These are phyloP conservation scores for Chrysosporium keratinophilum DNA, from an alignment of 2,329 filamentous ascomycete genomes.

Conservation along the genomic window DNA sequence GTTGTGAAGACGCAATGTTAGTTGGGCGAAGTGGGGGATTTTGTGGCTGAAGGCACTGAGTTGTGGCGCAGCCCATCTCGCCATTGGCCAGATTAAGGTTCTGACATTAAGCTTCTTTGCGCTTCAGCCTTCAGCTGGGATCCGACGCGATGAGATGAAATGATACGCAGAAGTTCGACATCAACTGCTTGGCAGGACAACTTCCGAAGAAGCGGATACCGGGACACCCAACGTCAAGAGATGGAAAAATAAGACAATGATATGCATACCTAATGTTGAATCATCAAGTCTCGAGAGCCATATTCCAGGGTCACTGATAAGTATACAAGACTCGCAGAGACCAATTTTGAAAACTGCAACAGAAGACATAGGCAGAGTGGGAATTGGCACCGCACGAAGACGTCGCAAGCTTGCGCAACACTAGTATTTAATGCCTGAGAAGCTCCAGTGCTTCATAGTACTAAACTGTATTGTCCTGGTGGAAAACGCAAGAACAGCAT, in stretches of 20 bases:
- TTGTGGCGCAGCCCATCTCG: slow-evolving; percentile 1
- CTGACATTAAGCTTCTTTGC: background rate
- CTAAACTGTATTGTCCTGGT: no score
- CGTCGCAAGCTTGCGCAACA: no score
- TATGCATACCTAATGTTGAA: background rate
- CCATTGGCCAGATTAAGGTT: background rate
- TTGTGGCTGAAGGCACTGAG: background rate
- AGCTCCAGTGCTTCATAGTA: no score
- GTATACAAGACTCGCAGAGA: no score
- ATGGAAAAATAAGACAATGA: no score
- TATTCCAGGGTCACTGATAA: background rate
- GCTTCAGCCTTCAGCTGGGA: background rate
- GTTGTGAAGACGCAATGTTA: no score
- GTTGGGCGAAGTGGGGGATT: background rate
- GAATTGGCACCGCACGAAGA: no score
- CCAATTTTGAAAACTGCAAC: background rate
- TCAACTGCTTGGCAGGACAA: background rate
- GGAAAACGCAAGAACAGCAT: no score
- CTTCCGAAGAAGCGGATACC: no score
- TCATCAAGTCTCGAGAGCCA: background rate
- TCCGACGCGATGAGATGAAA: background rate
- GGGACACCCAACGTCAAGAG: no score
- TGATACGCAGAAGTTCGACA: background rate
- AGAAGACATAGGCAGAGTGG: background rate
- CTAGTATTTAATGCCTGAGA: no score